These are phyloP conservation scores for Pleodorina starrii DNA, from an alignment of 139 green algal genomes.

Conservation along the genomic window DNA sequence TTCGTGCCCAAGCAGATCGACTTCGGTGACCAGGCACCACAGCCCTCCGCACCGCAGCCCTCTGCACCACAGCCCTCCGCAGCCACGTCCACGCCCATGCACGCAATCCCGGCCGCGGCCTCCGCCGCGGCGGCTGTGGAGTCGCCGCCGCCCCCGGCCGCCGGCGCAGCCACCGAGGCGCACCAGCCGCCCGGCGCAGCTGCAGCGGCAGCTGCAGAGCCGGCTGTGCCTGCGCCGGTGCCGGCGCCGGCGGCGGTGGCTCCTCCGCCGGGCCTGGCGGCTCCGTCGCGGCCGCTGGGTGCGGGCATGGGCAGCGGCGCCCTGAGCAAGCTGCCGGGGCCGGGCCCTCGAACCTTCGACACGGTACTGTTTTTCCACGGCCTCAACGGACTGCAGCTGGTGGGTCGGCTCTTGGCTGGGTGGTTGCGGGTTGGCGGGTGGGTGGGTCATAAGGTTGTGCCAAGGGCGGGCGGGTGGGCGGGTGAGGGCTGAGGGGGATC, in stretches of 20 bases:
- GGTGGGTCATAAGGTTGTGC: too few relatives aligned
- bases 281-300: too few relatives aligned
- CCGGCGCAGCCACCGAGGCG: neutral
- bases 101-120: neutral
- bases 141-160: too few relatives aligned
- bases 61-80: neutral
- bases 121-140: neutral
- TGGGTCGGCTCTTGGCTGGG: neutral
- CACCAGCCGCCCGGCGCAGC: neutral
- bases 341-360: constrained; percentile 19
- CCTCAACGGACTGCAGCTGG: constrained; percentile 65
- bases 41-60: neutral
- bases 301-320: neutral
- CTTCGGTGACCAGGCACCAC: neutral
- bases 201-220: neutral
- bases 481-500: too few relatives aligned
- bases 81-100: neutral
- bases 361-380: constrained; percentile 76
- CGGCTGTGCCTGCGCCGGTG: neutral
- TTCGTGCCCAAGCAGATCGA: constrained; percentile 55
- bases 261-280: neutral
- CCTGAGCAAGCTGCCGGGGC: neutral
- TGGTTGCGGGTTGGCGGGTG: too few relatives aligned
- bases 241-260: neutral
- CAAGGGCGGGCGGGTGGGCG: too few relatives aligned